Base-by-base conservation (phyloP, 202 grass and related monocot species). In the Setaria viridis region DNA sequence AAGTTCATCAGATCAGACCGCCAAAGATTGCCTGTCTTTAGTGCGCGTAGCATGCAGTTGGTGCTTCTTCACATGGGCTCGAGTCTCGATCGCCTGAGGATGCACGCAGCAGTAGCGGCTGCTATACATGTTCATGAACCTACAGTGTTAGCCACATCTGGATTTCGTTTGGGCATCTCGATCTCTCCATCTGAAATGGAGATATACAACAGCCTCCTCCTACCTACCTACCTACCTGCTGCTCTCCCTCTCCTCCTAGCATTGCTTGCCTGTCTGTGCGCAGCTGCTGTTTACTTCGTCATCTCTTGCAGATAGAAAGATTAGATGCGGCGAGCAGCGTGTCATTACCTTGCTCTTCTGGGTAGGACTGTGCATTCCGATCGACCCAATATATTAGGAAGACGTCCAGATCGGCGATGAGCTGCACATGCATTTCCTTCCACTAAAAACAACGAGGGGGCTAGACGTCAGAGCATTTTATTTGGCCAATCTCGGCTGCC, bases 351-450 rank as follows among this genome's bases (percentile, higher is more conserved):
- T 25, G 25, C 25, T 25, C 25, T 25, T 25, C 25, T 25, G 25
- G 25, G 25, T 25, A 25, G 25, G 25, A 25, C 25, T 25, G 25
- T 25, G 25, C 25, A 25, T 25, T 25, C 25, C 25, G 25, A 25
- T 25, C 25, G 25, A 25, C 25, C 25, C 25, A 25, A 25, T 25
- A 25, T 5, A 32, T 35, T 79, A 83, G 84, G 76, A 87, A 91
- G 15, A 76, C 9, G 89, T 87, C 80, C 0, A 87, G 55, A 85
- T 91, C 63, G 47, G 9, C 63, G 35, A 11, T 20, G 63, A 11
- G 29, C 8, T 32, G 10, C 62, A 37, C 34, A 75, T 80, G 65
- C 69, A 67, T 87, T 57, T 39, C 57, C n/a, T 68, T 15, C 62
- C 68, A 9, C 45, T 70, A n/a, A 53, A 4, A 63, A 25, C 55